Conservation (phyloP, 2,329 filamentous ascomycete species). For the Aspergillus novofumigatus region DNA sequence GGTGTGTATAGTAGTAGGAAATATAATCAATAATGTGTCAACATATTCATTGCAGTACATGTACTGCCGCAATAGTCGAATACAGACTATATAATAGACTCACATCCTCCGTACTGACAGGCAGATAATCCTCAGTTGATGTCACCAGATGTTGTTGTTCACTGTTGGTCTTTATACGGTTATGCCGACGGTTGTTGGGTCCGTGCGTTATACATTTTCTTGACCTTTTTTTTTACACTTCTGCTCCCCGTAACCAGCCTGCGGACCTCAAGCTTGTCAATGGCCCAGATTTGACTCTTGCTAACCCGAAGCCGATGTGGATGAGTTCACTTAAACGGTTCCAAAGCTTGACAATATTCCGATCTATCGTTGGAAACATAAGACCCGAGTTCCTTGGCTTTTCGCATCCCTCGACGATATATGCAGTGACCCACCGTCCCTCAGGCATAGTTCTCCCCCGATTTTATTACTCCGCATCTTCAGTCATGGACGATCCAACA, state of each 20-base stretch:
- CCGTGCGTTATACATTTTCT: background rate
- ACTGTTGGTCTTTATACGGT: background rate
- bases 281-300: background rate
- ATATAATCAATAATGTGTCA: background rate
- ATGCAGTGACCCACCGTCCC: conserved; percentile 2
- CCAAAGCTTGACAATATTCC: background rate
- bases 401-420: background rate
- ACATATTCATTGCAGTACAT: background rate
- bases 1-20: background rate
- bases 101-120: background rate
- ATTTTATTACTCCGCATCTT: conserved; percentile 1
- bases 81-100: background rate
- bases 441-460: background rate
- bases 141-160: too few species aligned
- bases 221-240: background rate
- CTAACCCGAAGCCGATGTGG: background rate
- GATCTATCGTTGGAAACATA: background rate
- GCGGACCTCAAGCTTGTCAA: background rate
- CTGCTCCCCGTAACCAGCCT: background rate
- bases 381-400: background rate
- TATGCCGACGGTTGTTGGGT: background rate
- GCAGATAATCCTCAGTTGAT: background rate
- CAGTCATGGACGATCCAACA: conserved; percentile 18
- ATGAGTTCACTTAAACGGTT: background rate
- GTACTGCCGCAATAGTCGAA: background rate